These are phyloP conservation scores for Beverwykella pulmonaria DNA, from an alignment of 495 filamentous ascomycete species.

Conservation along the genomic window DNA sequence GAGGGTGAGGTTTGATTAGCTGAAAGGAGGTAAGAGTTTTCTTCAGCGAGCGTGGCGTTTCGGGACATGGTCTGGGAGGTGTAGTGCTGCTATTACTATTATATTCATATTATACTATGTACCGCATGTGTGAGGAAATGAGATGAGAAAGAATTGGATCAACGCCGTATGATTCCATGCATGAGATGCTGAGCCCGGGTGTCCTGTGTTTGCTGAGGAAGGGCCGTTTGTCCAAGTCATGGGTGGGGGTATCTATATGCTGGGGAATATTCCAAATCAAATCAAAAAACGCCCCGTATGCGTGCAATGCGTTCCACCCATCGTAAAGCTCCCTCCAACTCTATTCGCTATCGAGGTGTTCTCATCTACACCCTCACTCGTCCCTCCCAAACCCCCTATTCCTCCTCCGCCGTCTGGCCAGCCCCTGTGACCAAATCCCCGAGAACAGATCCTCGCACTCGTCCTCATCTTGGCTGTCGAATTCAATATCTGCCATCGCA, in stretches of 20 bases:
- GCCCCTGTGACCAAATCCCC: conserved; percentile 76
- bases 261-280: too few relatives aligned
- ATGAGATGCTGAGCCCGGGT: too few relatives aligned
- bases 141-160: too few relatives aligned
- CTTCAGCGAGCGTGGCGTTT: neutral
- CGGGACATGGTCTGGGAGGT: neutral
- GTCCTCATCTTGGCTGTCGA: conserved; percentile 90
- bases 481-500: conserved; percentile 57
- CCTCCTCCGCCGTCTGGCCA: conserved; percentile 66
- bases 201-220: too few relatives aligned
- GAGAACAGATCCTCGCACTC: conserved; percentile 94
- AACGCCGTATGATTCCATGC: too few relatives aligned
- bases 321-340: too few relatives aligned
- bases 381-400: conserved; percentile 52
- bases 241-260: too few relatives aligned
- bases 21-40: conserved; percentile 9
- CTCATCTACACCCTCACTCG: too few relatives aligned
- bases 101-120: neutral
- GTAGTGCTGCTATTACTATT: neutral
- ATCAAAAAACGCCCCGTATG: too few relatives aligned
- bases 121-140: neutral
- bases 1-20: conserved; percentile 55
- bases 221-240: too few relatives aligned
- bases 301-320: too few relatives aligned
- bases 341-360: too few relatives aligned